These are phyloP conservation scores for Albophoma yamanashiensis DNA, from an alignment of 2,329 filamentous ascomycete species.

Conservation along the genomic window DNA sequence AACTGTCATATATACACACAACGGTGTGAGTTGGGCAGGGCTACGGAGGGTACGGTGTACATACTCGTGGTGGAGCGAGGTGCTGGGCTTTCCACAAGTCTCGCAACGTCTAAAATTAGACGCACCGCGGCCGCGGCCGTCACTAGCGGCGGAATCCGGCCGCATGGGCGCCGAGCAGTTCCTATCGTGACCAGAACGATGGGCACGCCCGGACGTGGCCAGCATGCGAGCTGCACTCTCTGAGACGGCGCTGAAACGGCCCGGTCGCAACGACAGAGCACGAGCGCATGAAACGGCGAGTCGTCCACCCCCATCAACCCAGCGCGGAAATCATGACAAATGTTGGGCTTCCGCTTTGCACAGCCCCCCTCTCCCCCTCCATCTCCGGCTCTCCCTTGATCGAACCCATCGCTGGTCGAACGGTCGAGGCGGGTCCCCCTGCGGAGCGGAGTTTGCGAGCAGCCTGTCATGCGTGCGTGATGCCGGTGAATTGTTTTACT, in stretches of 20 bases:
- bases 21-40: no score
- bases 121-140: not conserved
- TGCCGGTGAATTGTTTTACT: not conserved
- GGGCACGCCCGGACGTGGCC: not conserved
- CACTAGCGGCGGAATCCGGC: not conserved
- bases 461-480: not conserved
- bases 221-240: not conserved
- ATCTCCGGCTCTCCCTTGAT: not conserved
- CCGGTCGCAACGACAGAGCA: not conserved
- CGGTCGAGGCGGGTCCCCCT: not conserved
- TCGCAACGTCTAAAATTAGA: not conserved
- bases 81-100: no score
- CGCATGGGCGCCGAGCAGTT: not conserved
- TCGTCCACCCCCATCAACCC: not conserved
- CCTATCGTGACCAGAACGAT: not conserved
- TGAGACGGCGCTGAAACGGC: slow-evolving; percentile 4
- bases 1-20: no score
- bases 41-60: no score
- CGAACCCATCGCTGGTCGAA: not conserved
- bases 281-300: not conserved
- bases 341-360: not conserved
- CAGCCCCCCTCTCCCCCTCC: not conserved
- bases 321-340: not conserved
- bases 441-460: not conserved
- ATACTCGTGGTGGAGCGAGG: no score